Evolutionary conservation across 495 filamentous ascomycete species (phyloP).

Genomic region (Letharia columbiana): DNA sequence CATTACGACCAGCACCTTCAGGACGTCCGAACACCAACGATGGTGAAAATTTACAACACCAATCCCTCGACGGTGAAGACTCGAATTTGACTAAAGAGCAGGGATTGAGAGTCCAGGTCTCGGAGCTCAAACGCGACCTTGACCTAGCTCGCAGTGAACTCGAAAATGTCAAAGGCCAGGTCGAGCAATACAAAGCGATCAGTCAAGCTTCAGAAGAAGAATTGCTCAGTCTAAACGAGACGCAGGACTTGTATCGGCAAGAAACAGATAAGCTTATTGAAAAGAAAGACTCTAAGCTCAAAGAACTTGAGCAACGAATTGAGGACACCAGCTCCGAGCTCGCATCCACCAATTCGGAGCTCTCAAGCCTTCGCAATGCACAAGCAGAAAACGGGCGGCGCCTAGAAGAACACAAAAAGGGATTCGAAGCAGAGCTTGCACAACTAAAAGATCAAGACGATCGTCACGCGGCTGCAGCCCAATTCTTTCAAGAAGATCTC

Average conservation of each 20-base stretch:
- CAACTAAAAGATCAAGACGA: slow-evolving; percentile 80
- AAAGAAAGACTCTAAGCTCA: slow-evolving; percentile 66
- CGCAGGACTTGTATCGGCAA: slow-evolving; percentile 74
- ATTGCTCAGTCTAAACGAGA: slow-evolving; percentile 65
- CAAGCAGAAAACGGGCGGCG: slow-evolving; percentile 64
- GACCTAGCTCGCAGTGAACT: slow-evolving; percentile 68
- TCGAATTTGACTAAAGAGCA: slow-evolving; percentile 64
- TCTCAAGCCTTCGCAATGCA: slow-evolving; percentile 65
- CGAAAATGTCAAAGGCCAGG: slow-evolving; percentile 65
- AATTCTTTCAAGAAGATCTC: slow-evolving; percentile 79
- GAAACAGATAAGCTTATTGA: slow-evolving; percentile 67
- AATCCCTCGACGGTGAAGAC: slow-evolving; percentile 39
- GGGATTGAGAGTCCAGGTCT: slow-evolving; percentile 70
- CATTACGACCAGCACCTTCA: slow-evolving; percentile 66
- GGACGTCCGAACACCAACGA: slow-evolving; percentile 41
- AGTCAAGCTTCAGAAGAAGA: slow-evolving; percentile 84
- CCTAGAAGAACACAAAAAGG: slow-evolving; percentile 69
- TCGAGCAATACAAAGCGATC: slow-evolving; percentile 83
- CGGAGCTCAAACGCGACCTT: slow-evolving; percentile 73
- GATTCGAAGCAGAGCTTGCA: slow-evolving; percentile 64
- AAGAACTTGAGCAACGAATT: slow-evolving; percentile 69
- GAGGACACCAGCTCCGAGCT: slow-evolving; percentile 78
- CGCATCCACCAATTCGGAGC: slow-evolving; percentile 64
- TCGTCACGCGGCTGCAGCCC: slow-evolving; percentile 62
- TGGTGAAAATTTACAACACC: slow-evolving; percentile 25